A percentile compares a stretch with the other conserved stretches of the same genome.
Conservation (phyloP, 2,329 filamentous ascomycete genomes). For the Xylaria sp. region DNA sequence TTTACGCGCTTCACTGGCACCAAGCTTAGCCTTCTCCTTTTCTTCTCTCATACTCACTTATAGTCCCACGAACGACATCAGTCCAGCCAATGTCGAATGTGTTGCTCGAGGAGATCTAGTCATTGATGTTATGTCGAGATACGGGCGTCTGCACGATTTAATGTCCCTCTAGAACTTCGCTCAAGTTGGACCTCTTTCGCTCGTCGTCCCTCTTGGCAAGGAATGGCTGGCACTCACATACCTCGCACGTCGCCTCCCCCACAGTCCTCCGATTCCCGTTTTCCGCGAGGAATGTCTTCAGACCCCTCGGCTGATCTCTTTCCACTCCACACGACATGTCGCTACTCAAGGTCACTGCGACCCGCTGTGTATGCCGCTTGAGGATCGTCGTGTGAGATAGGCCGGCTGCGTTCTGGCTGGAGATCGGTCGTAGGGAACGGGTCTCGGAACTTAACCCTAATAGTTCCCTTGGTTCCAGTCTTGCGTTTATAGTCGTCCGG, state of each 20-base stretch:
- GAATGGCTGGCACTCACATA: slow-evolving; percentile 50
- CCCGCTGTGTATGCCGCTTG: slow-evolving; percentile 61
- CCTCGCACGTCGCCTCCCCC: slow-evolving; percentile 78
- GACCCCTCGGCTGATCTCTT: slow-evolving; percentile 55
- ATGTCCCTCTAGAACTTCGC: slow-evolving; percentile 38
- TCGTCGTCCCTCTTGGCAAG: slow-evolving; percentile 44
- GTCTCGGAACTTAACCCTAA: slow-evolving; percentile 98
- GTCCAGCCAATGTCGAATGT: slow-evolving; percentile 40
- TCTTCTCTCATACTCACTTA: slow-evolving; percentile 16
- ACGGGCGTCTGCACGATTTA: slow-evolving; percentile 42
- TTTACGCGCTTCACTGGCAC: slow-evolving; percentile 28
- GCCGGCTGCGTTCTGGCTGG: slow-evolving; percentile 57
- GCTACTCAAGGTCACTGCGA: slow-evolving; percentile 71
- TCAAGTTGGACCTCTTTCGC: slow-evolving; percentile 60
- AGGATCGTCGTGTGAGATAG: slow-evolving; percentile 56
- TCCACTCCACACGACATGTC: slow-evolving; percentile 59
- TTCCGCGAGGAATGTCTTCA: slow-evolving; percentile 75
- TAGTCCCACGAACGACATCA: slow-evolving; percentile 41
- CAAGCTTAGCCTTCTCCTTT: slow-evolving; percentile 36
- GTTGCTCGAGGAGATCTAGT: slow-evolving; percentile 47
- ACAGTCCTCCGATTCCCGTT: slow-evolving; percentile 82
- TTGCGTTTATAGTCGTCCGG: slow-evolving; percentile 79
- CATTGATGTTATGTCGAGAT: slow-evolving; percentile 50
- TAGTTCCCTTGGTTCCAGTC: slow-evolving; percentile 75
- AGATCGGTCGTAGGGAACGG: slow-evolving; percentile 61